These are phyloP conservation scores for Hansfordia pulvinata DNA, from an alignment of 2,329 filamentous ascomycete genomes.

Conservation along the genomic window DNA sequence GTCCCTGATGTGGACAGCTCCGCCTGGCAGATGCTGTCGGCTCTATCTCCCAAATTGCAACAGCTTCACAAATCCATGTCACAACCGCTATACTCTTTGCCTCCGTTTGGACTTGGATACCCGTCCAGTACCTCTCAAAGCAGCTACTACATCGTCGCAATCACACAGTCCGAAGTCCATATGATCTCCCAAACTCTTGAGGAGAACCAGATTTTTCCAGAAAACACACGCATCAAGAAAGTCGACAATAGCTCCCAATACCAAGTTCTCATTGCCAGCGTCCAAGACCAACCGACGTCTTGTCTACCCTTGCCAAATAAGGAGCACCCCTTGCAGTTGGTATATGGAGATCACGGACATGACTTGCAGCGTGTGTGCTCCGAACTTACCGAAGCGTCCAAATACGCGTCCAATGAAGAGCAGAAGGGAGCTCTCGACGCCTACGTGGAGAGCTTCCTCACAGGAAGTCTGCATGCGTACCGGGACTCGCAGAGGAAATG, in stretches of 20 bases:
- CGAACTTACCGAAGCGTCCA: conserved; percentile 29
- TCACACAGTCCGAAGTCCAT: conserved; percentile 38
- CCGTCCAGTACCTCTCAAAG: conserved; percentile 35
- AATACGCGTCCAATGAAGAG: conserved; percentile 34
- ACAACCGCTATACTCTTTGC: conserved; percentile 31
- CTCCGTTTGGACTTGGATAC: conserved; percentile 41
- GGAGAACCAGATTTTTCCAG: conserved; percentile 33
- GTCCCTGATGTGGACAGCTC: conserved; percentile 30
- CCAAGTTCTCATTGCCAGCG: conserved; percentile 28
- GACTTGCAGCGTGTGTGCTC: conserved; percentile 34
- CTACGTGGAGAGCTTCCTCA: conserved; percentile 40
- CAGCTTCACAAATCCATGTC: conserved; percentile 26
- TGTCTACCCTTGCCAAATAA: conserved; percentile 4
- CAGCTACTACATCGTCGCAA: conserved; percentile 38
- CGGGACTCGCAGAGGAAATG: conserved; percentile 40
- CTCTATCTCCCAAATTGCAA: conserved; percentile 22
- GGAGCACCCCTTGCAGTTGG: conserved; percentile 27
- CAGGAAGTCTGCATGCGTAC: conserved; percentile 39
- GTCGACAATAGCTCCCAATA: conserved; percentile 19
- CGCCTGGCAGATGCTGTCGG: conserved; percentile 27
- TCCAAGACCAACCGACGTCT: conserved; percentile 5
- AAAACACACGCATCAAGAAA: conserved; percentile 41
- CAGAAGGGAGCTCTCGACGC: conserved; percentile 36
- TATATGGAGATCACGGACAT: conserved; percentile 37
- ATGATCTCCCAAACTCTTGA: conserved; percentile 35